These are phyloP conservation scores for Pythium chondricola DNA, from an alignment of 352 stramenopile species.

Conservation along the genomic window DNA sequence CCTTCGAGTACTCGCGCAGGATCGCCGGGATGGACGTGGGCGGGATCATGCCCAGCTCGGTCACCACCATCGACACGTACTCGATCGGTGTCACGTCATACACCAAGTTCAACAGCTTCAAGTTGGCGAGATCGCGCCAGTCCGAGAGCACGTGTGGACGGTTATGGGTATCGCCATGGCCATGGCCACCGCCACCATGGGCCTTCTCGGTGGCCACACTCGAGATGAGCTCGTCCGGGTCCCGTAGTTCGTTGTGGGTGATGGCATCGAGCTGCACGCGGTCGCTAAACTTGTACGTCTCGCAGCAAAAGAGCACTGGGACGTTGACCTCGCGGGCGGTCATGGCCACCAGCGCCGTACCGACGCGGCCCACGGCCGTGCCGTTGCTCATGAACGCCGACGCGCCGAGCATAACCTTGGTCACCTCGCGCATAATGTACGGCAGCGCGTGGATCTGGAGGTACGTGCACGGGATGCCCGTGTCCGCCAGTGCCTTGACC, in stretches of 20 bases:
- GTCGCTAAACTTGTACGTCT: slow-evolving; percentile 98
- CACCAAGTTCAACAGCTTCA: slow-evolving; percentile 84
- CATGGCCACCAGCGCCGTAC: slow-evolving; percentile 91
- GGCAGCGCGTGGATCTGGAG: slow-evolving; percentile 93
- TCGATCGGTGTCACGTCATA: slow-evolving; percentile 96
- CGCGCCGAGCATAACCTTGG: slow-evolving; percentile 94
- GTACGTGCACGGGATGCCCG: slow-evolving; percentile 88
- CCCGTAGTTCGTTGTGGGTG: slow-evolving; percentile 96
- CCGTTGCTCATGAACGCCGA: slow-evolving; percentile 96
- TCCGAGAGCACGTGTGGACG: slow-evolving; percentile 78
- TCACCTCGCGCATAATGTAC: slow-evolving; percentile 95
- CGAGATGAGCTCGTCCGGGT: slow-evolving; percentile 86
- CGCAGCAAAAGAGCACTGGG: slow-evolving; percentile 96
- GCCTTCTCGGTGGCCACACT: slow-evolving; percentile 52
- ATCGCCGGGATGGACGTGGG: slow-evolving; percentile 96
- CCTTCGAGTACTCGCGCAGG: slow-evolving; percentile 89
- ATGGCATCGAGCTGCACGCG: slow-evolving; percentile 97
- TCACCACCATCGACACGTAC: slow-evolving; percentile 96
- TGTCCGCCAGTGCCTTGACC: slow-evolving; percentile 57
- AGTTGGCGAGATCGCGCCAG: slow-evolving; percentile 65
- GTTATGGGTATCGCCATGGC: not conserved
- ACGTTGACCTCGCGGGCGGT: slow-evolving; percentile 89
- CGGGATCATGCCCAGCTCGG: slow-evolving; percentile 97
- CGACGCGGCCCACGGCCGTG: slow-evolving; percentile 85
- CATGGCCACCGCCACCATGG: slow-evolving; percentile 21